Conservation (phyloP, 305 asterid genomes). For the Solanum hybrid region DNA sequence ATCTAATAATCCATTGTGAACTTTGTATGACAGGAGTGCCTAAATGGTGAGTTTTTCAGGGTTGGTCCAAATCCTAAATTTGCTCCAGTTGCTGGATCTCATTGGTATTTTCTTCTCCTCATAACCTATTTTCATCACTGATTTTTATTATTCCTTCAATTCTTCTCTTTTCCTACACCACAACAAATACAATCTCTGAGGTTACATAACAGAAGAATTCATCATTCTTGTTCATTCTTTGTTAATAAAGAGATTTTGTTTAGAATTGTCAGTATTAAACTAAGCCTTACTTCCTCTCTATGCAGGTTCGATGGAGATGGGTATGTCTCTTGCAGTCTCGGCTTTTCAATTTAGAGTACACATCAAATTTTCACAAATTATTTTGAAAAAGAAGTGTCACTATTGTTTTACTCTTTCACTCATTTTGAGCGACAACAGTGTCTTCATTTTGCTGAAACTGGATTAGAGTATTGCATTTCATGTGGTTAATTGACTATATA, state of each 20-base stretch:
- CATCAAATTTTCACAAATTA: neutral
- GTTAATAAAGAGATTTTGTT: neutral
- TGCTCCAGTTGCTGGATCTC: slow-evolving; percentile 92
- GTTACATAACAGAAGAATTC: neutral
- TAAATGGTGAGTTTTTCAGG: slow-evolving; percentile 94
- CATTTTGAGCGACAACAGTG: neutral
- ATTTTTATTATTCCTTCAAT: neutral
- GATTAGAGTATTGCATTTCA: neutral
- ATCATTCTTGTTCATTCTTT: neutral
- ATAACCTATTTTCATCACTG: neutral
- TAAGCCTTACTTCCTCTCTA: slow-evolving; percentile 1
- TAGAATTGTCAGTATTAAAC: neutral
- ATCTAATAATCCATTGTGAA: neutral
- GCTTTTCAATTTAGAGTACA: neutral
- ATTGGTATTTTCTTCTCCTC: slow-evolving; percentile 41
- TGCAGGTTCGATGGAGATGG: slow-evolving; percentile 99
- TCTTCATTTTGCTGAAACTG: neutral
- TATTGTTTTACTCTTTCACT: neutral
- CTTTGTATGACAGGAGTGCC: slow-evolving; percentile 58
- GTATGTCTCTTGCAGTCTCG: slow-evolving; percentile 31
- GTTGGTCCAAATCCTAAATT: slow-evolving; percentile 91
- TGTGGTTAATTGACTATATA: neutral
- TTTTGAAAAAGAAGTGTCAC: neutral
- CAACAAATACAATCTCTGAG: neutral
- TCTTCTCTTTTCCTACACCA: neutral